Percentiles rank a stretch among this genome's conserved stretches.
These are phyloP conservation scores for Stromatinia cepivora DNA, from an alignment of 2,329 filamentous ascomycete genomes.

Conservation along the genomic window DNA sequence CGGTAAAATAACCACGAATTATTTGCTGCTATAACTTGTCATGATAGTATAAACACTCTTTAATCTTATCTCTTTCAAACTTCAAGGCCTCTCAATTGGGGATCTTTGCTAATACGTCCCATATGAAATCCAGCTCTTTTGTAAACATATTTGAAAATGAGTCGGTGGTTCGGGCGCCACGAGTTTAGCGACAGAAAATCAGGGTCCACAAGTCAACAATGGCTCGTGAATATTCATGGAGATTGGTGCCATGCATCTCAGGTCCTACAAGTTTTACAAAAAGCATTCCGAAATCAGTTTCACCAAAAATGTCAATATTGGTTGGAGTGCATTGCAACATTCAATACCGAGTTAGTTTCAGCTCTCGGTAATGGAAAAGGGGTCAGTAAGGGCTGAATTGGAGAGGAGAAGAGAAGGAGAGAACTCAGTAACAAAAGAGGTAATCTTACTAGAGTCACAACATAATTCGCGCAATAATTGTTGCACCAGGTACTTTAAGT, in stretches of 20 bases:
- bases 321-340: neutral
- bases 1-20: neutral
- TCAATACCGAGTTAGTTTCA: neutral
- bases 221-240: neutral
- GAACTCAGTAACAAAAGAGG: neutral
- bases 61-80: no score
- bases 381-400: neutral
- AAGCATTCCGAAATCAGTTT: neutral
- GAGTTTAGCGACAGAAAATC: conserved; percentile 1
- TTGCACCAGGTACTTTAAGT: neutral
- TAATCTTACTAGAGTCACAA: neutral
- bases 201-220: neutral
- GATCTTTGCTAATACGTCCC: neutral
- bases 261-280: neutral
- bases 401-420: no score
- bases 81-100: no score
- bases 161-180: conserved; percentile 4
- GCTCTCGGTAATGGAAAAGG: conserved; percentile 12
- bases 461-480: conserved; percentile 9
- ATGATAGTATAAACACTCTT: neutral
- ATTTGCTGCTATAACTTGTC: neutral
- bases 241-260: neutral
- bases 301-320: neutral
- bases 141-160: neutral
- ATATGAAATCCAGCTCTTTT: neutral